phyloP scores from a whole-genome alignment of 805 yeast genomes.

The Jamesozyma jinghongensis region DNA sequence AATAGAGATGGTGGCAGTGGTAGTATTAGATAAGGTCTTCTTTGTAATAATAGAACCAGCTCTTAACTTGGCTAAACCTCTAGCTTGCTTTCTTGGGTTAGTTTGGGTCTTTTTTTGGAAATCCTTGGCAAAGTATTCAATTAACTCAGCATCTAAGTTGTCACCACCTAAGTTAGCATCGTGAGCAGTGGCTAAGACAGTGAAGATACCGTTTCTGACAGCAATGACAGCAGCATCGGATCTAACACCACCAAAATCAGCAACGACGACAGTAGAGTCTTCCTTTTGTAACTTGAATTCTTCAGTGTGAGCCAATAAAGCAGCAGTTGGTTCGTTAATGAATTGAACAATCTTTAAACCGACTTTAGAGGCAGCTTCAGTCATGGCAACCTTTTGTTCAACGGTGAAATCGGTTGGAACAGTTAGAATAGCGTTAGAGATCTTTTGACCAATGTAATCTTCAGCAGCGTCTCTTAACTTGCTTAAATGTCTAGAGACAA shows the following conservation, averaged over 20 bases:
- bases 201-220: conserved; percentile 87
- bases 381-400: conserved; percentile 57
- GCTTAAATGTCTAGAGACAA: conserved; percentile 71
- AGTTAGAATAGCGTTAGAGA: conserved; percentile 79
- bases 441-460: conserved; percentile 75
- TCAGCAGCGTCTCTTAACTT: conserved; percentile 82
- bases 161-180: conserved; percentile 82
- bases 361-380: conserved; percentile 54
- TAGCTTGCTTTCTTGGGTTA: conserved; percentile 70
- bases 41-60: conserved; percentile 77
- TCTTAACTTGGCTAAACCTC: conserved; percentile 81
- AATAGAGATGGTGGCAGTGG: conserved; percentile 81
- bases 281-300: conserved; percentile 36
- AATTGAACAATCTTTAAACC: conserved; percentile 78
- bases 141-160: conserved; percentile 67
- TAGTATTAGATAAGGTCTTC: conserved; percentile 86
- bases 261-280: conserved; percentile 49
- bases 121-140: conserved; percentile 83
- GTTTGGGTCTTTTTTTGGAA: conserved; percentile 80
- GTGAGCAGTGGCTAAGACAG: conserved; percentile 79
- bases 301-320: conserved; percentile 67
- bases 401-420: conserved; percentile 84
- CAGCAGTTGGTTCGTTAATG: conserved; percentile 88
- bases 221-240: conserved; percentile 93
- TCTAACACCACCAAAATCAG: conserved; percentile 94